Evolutionary conservation across 805 yeast genomes (phyloP), one percentile per base, ranked within the genome.

Genomic region (Saccharomyces kudriavzevii): DNA sequence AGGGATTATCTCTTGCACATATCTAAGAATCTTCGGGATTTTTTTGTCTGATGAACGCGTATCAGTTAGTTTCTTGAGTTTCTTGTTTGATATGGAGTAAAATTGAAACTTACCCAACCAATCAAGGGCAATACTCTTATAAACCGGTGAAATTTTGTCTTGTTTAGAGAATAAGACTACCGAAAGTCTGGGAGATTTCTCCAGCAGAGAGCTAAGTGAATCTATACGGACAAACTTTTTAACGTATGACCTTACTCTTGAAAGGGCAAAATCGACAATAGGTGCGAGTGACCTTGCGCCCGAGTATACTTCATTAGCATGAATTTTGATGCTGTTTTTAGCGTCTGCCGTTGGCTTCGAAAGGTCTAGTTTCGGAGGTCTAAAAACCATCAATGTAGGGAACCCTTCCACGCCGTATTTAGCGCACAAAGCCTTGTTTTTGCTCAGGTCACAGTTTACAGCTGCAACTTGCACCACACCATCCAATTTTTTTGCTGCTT

Each of bases 371-470:
- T 87, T 88, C 22, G 94, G 90, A 1, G 97, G 96, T 62, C 92
- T 78, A 71, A 86, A 91, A 3, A 85, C 84, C 72, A 84, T 70
- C 29, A 94, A 68, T 0, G 97, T 88, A 8, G 99, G 99, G 69
- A 79, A 92, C 0, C 96, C 96, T 59, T 80, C 75, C 29, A 94
- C 72, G 52, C 78, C 75, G 67, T 85, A 77, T 53, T 77, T 70
- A 24, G 82, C 71, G 72, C 99, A 94, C 3, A 94, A 66, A 31
- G 73, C 77, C 69, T 84, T 82, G 66, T 90, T 90, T 52, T 65
- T 66, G 3, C 76, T 79, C 50, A 79, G 77, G 63, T 90, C 96
- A 72, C 99, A 94, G 68, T 92, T 85, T 11, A 94, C 87, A 47
- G 96, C 86, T 11, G 83, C 97, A 20, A 89, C 83, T 57, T 83